Percentiles rank a stretch among this genome's conserved stretches.
Evolutionary conservation across 176 grass and related monocot genomes (phyloP).

Genomic region (Juncus effusus): DNA sequence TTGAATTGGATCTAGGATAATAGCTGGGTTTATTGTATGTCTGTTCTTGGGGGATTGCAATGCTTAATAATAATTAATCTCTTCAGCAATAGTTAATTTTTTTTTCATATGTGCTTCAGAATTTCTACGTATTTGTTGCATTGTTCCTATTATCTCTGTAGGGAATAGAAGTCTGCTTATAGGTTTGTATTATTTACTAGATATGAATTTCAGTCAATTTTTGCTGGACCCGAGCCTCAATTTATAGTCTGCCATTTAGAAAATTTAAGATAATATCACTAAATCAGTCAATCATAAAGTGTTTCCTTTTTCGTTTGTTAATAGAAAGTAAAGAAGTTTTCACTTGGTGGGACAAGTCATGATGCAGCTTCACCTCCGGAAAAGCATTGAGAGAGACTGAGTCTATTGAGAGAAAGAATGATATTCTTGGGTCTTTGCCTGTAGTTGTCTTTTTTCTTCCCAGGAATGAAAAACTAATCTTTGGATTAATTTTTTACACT

Average conservation of each 20-base stretch:
- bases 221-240: too few relatives aligned
- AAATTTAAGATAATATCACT: too few relatives aligned
- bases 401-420: neutral
- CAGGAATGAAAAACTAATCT: too few relatives aligned
- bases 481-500: too few relatives aligned
- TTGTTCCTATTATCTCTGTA: neutral
- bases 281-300: too few relatives aligned
- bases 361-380: conserved; percentile 37
- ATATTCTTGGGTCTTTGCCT: too few relatives aligned
- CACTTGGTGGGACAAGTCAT: conserved; percentile 42
- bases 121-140: neutral
- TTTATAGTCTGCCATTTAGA: too few relatives aligned
- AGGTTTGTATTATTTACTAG: too few relatives aligned
- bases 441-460: too few relatives aligned
- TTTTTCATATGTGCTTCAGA: neutral
- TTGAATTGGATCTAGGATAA: neutral
- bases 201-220: too few relatives aligned
- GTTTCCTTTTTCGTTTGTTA: conserved; percentile 15
- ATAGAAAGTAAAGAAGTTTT: conserved; percentile 83
- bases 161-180: neutral
- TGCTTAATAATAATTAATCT: neutral
- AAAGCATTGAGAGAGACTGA: conserved; percentile 27
- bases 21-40: neutral
- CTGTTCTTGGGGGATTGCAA: neutral
- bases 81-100: neutral